phyloP scores from a whole-genome alignment of 768 basidiomycete species.

The Podaxis sp. region DNA sequence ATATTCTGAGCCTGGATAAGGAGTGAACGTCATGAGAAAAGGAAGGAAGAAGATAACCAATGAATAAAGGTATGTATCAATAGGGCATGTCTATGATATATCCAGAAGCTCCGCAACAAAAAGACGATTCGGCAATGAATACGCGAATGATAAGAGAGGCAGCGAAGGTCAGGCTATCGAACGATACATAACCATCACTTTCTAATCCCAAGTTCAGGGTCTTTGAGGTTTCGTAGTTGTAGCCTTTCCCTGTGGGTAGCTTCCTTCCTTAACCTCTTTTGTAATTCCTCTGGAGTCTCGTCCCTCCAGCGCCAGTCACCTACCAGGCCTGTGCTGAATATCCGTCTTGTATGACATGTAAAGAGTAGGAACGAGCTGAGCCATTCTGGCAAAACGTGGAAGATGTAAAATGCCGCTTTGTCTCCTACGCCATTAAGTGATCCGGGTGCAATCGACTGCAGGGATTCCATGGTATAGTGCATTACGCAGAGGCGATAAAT shows the following conservation, averaged over 20 bases:
- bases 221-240: neutral
- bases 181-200: neutral
- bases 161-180: too few species aligned
- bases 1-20: too few species aligned
- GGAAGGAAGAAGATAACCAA: too few species aligned
- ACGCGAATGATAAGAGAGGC: too few species aligned
- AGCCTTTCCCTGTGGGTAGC: conserved; percentile 18
- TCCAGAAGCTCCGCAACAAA: too few species aligned
- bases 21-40: too few species aligned
- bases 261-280: conserved; percentile 21
- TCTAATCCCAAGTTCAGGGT: neutral
- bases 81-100: too few species aligned
- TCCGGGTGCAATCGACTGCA: conserved; percentile 28
- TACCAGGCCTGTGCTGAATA: conserved; percentile 30
- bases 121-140: too few species aligned
- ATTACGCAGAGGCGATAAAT: conserved; percentile 42
- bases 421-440: conserved; percentile 31
- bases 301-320: conserved; percentile 32
- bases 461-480: conserved; percentile 30
- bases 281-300: conserved; percentile 26
- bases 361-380: conserved; percentile 28
- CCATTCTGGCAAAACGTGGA: conserved; percentile 47
- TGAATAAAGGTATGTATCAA: too few species aligned
- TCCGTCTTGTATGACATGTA: conserved; percentile 28
- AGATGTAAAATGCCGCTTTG: conserved; percentile 42